Evolutionary conservation across 768 basidiomycete genomes (phyloP).

Genomic region (Boletus subcaerulescens): DNA sequence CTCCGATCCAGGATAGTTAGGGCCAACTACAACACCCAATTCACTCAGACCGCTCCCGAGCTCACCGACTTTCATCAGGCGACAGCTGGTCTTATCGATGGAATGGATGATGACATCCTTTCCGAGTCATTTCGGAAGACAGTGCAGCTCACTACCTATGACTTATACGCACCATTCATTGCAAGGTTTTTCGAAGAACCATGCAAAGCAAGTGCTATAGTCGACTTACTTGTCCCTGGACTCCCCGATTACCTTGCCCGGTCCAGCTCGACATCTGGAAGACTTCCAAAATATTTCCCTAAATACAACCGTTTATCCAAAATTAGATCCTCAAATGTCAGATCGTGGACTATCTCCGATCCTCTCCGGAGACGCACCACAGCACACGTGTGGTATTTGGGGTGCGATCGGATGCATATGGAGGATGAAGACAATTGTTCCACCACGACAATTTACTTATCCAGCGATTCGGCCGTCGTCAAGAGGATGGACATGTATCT

Average conservation of each 20-base stretch:
- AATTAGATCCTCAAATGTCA: background rate
- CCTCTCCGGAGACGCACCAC: conserved; percentile 1
- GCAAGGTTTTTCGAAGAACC: conserved; percentile 2
- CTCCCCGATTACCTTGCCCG: conserved; percentile 9
- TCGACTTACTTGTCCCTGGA: background rate
- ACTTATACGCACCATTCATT: conserved; percentile 10
- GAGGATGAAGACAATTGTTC: background rate
- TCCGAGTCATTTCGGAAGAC: conserved; percentile 5
- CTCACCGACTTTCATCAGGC: conserved; percentile 1
- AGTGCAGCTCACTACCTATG: conserved; percentile 13
- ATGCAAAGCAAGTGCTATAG: background rate
- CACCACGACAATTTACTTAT: background rate
- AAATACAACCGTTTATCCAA: conserved; percentile 2
- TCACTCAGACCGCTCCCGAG: background rate
- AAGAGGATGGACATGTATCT: background rate
- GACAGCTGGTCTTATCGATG: background rate
- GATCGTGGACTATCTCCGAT: background rate
- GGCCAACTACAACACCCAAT: background rate
- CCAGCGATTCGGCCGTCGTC: no score
- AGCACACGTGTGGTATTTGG: background rate
- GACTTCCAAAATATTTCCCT: conserved; percentile 8
- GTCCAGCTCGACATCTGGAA: conserved; percentile 18
- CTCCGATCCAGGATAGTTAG: background rate
- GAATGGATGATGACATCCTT: background rate
- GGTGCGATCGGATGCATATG: background rate